Percentiles rank a stretch among this genome's conserved stretches.
phyloP scores from a whole-genome alignment of 2,329 filamentous ascomycete species.

The Apiospora rasikravindrae region DNA sequence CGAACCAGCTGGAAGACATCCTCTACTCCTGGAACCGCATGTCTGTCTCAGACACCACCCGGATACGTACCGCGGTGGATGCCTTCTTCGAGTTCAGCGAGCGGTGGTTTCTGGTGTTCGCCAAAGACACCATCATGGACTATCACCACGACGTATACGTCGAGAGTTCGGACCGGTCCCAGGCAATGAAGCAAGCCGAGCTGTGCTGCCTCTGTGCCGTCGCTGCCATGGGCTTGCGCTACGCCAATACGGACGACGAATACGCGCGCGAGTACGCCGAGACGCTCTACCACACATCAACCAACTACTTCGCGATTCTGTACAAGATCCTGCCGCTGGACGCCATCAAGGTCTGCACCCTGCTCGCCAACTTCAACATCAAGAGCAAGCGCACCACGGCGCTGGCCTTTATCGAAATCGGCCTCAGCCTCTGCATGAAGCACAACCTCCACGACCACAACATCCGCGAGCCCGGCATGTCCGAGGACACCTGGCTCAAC shows the following conservation, averaged over 20 bases:
- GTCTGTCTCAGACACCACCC: neutral
- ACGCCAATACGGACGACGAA: neutral
- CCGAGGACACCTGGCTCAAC: neutral
- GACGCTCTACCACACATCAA: neutral
- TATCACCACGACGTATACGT: neutral
- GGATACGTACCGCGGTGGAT: neutral
- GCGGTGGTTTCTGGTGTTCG: neutral
- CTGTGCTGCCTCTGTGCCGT: neutral
- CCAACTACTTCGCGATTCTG: neutral
- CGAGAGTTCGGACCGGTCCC: neutral
- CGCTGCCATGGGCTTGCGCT: neutral
- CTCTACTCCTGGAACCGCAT: neutral
- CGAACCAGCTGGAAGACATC: neutral
- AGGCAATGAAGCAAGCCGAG: neutral
- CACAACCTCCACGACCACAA: constrained; percentile 1
- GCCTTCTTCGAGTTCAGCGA: neutral
- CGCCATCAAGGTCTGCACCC: neutral
- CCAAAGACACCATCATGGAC: neutral
- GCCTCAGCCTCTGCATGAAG: neutral
- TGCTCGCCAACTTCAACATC: neutral
- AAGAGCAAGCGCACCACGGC: neutral
- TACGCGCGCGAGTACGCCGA: neutral
- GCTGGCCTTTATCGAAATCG: neutral
- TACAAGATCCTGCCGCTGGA: constrained; percentile 4
- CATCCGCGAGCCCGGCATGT: neutral